phyloP scores from a whole-genome alignment of 1,139 yeast genomes.

The Yamadazyma sp. region DNA sequence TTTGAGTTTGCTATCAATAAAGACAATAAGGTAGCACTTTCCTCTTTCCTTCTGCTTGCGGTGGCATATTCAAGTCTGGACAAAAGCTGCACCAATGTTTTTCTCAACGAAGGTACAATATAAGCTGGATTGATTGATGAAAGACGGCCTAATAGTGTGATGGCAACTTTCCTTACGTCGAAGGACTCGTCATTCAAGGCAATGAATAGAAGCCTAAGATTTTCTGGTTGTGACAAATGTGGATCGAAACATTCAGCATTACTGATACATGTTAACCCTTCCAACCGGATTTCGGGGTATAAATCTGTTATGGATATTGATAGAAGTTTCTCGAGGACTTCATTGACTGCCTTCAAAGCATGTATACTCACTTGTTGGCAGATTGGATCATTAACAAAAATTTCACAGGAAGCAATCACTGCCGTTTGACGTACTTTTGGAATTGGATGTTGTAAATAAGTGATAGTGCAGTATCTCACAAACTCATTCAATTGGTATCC shows the following conservation, averaged over 20 bases:
- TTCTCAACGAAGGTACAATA: constrained; percentile 88
- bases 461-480: constrained; percentile 77
- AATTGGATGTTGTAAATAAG: constrained; percentile 77
- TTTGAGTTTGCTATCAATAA: constrained; percentile 75
- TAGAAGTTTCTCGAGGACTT: constrained; percentile 76
- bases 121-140: constrained; percentile 91
- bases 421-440: constrained; percentile 83
- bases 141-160: constrained; percentile 77
- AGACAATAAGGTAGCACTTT: constrained; percentile 75
- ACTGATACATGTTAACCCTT: constrained; percentile 66
- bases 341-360: constrained; percentile 81
- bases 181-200: constrained; percentile 91
- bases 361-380: constrained; percentile 83
- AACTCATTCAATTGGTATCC: constrained; percentile 81
- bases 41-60: constrained; percentile 78
- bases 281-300: constrained; percentile 75
- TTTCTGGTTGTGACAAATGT: constrained; percentile 91
- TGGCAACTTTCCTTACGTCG: constrained; percentile 77
- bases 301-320: constrained; percentile 92
- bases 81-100: constrained; percentile 78
- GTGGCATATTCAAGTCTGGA: constrained; percentile 83
- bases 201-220: constrained; percentile 79
- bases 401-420: constrained; percentile 76
- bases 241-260: constrained; percentile 77
- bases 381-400: constrained; percentile 81